A percentile compares a stretch with the other conserved stretches of the same genome.
phyloP scores from a whole-genome alignment of 257 asterid genomes.

The Ballota nigra region DNA sequence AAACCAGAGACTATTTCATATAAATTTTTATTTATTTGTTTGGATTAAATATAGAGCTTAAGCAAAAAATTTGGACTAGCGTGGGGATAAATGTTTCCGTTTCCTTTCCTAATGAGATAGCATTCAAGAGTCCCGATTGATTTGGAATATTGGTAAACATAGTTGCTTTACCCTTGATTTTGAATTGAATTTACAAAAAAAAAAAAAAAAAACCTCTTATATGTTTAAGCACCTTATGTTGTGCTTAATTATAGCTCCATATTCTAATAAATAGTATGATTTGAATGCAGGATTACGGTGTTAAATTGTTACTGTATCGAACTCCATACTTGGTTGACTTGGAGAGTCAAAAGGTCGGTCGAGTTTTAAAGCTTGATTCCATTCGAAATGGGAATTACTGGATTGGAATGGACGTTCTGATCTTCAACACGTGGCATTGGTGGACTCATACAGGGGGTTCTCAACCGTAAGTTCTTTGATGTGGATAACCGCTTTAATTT shows the following conservation, averaged over 20 bases:
- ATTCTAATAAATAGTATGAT: not conserved
- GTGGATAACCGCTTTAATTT: too few species aligned
- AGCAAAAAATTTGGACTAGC: too few species aligned
- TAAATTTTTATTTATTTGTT: too few species aligned
- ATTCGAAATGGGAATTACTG: slow-evolving; percentile 59
- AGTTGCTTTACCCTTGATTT: not conserved
- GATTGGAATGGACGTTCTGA: slow-evolving; percentile 76
- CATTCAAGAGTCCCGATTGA: not conserved
- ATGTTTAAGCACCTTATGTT: not conserved
- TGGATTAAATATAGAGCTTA: too few species aligned
- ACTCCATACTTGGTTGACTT: slow-evolving; percentile 77
- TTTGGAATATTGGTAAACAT: not conserved
- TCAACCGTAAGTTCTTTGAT: slow-evolving; percentile 68
- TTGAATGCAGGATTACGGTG: slow-evolving; percentile 59
- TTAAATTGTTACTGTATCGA: slow-evolving; percentile 58
- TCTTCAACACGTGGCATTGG: slow-evolving; percentile 96
- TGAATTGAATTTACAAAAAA: not conserved
- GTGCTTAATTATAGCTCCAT: not conserved
- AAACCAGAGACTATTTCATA: too few species aligned
- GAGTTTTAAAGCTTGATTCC: slow-evolving; percentile 63
- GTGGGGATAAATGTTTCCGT: too few species aligned
- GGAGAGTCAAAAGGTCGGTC: slow-evolving; percentile 49
- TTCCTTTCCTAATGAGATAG: too few species aligned
- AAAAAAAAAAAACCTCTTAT: too few species aligned
- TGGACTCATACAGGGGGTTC: slow-evolving; percentile 82